These are phyloP conservation scores for Plantago coronopus DNA, from an alignment of 305 asterid genomes.

Conservation along the genomic window DNA sequence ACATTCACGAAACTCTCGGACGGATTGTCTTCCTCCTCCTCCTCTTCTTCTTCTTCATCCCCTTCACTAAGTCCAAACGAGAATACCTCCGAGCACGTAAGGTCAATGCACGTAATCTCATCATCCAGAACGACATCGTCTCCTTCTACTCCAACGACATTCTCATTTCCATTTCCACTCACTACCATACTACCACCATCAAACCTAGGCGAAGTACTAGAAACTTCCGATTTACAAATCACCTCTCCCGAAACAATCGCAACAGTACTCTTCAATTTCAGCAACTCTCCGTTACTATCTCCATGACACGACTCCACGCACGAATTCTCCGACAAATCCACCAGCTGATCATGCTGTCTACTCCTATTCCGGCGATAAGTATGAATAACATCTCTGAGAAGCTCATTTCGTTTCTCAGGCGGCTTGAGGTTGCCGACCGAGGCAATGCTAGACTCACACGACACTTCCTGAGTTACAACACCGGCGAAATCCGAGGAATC, in stretches of 20 bases:
- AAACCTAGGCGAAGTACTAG: constrained; percentile 30
- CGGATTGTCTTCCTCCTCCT: constrained; percentile 40
- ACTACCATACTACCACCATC: constrained; percentile 15
- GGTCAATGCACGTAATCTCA: constrained; percentile 35
- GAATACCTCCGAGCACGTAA: constrained; percentile 75
- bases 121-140: constrained; percentile 33
- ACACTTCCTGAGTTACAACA: constrained; percentile 30
- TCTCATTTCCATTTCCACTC: constrained; percentile 32
- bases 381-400: constrained; percentile 39
- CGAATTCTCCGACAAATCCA: constrained; percentile 53
- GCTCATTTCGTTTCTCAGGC: constrained; percentile 30
- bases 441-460: constrained; percentile 46
- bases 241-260: constrained; percentile 26
- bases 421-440: constrained; percentile 42
- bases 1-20: constrained; percentile 34
- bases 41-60: constrained; percentile 28
- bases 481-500: constrained; percentile 19
- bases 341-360: constrained; percentile 31
- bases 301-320: constrained; percentile 80
- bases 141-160: constrained; percentile 23
- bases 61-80: constrained; percentile 37
- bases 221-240: constrained; percentile 41
- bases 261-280: constrained; percentile 29
- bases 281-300: constrained; percentile 34
- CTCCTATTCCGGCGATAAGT: constrained; percentile 33